These are phyloP conservation scores for Trichoderma sp. DNA, from an alignment of 2,329 filamentous ascomycete species.

Conservation along the genomic window DNA sequence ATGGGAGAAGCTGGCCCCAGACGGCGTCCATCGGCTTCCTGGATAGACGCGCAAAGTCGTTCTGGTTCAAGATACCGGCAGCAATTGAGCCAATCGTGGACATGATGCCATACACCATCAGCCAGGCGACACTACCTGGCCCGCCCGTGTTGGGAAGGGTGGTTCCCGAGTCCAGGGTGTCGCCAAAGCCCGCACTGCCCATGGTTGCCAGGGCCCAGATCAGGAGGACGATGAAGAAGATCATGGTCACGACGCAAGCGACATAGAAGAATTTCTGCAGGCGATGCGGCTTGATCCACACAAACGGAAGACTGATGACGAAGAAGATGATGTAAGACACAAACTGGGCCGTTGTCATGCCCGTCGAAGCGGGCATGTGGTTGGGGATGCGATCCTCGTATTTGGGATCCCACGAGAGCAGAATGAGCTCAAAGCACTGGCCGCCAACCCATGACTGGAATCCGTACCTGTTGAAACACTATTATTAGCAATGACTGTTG, in stretches of 20 bases:
- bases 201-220: slow-evolving; percentile 47
- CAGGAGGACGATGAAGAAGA: slow-evolving; percentile 42
- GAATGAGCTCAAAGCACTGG: slow-evolving; percentile 45
- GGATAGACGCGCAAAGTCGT: slow-evolving; percentile 39
- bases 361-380: slow-evolving; percentile 39
- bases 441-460: slow-evolving; percentile 49
- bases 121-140: slow-evolving; percentile 35
- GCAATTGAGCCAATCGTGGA: slow-evolving; percentile 40
- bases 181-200: slow-evolving; percentile 40
- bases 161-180: slow-evolving; percentile 29
- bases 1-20: slow-evolving; percentile 36
- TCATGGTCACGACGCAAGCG: slow-evolving; percentile 39
- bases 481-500: neutral
- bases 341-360: slow-evolving; percentile 46
- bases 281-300: slow-evolving; percentile 45
- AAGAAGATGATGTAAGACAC: slow-evolving; percentile 45
- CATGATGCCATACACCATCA: slow-evolving; percentile 38
- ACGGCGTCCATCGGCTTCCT: slow-evolving; percentile 34
- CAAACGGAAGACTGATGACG: slow-evolving; percentile 42
- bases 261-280: slow-evolving; percentile 43
- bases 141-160: slow-evolving; percentile 30
- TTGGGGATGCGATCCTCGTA: slow-evolving; percentile 44
- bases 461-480: slow-evolving; percentile 34
- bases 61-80: slow-evolving; percentile 40
- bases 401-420: slow-evolving; percentile 45